Base-by-base conservation (phyloP, 371 early-diverging fungal genomes). In the Mucor saturninus region DNA sequence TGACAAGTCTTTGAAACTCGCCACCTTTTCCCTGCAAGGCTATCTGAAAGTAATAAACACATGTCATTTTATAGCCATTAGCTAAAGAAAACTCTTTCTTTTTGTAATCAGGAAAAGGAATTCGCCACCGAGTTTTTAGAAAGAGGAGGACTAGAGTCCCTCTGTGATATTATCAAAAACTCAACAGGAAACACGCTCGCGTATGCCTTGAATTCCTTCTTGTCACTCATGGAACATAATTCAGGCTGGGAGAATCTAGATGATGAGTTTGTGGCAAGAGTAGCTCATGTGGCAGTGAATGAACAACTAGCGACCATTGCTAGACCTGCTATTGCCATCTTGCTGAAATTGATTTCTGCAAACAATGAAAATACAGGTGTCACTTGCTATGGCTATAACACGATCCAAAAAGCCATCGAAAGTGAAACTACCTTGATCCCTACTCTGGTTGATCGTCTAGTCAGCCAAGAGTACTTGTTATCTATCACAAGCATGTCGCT, bases 261-360 rank as follows among this genome's bases (percentile, higher is more conserved):
- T 13, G 73, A 66, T 32, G 76, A 77, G 3, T 87, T 91, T 65
- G 80, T 91, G 11, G 69, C 65, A 3, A 57, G 79, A 62, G 76
- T 90, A 26, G 85, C 88, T 1, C 69, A 80, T 29, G 86, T 89
- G 40, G 73, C 88, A 13, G 88, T 87, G 4, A 73, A 75, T 21
- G 84, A 92, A 68, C 85, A 83, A 21, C 76, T 90, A 28, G 87
- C 89, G 7, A 91, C 88, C 26, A 85, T 92, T 62, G 87, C 87
- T 67, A 80, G 90, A 5, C 92, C 92, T 1, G 90, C 89, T 8
- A 89, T 88, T 0, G 86, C 88, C 2, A 83, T 90, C 43, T 73
- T 92, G 32, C 82, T 86, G 61, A 88, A 89, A 61, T 68, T 92
- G 2, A 83, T 87, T 8, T 76, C 76, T 46, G 81, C 87, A 30